Evolutionary conservation across 2,329 filamentous ascomycete genomes (phyloP).

Genomic region (Beauveria sp.): DNA sequence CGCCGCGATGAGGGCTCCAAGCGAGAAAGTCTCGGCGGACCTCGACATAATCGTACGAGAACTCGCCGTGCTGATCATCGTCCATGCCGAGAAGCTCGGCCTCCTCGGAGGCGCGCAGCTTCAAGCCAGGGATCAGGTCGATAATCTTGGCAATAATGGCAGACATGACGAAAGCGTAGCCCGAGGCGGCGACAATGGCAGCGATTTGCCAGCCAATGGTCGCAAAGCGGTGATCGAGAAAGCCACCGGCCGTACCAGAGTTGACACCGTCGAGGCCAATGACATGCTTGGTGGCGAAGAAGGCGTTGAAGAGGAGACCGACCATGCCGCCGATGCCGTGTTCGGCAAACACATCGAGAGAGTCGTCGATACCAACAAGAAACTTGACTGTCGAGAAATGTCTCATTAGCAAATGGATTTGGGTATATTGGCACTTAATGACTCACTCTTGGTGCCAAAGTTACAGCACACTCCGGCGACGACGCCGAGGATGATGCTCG

Average conservation of each 20-base stretch:
- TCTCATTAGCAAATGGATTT: constrained; percentile 11
- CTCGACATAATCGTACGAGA: constrained; percentile 86
- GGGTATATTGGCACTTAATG: not conserved
- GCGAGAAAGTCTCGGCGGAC: constrained; percentile 81
- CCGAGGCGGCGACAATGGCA: constrained; percentile 59
- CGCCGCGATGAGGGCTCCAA: constrained; percentile 69
- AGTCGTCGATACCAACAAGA: constrained; percentile 59
- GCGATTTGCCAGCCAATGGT: constrained; percentile 74
- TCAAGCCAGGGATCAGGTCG: constrained; percentile 67
- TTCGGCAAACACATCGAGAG: constrained; percentile 65
- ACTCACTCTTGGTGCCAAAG: constrained; percentile 53
- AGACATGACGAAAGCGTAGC: constrained; percentile 67
- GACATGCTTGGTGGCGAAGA: constrained; percentile 63
- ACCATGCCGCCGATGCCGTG: constrained; percentile 63
- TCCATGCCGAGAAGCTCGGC: constrained; percentile 84
- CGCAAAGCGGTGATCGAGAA: constrained; percentile 66
- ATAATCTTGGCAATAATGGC: constrained; percentile 67
- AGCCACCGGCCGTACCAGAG: constrained; percentile 59
- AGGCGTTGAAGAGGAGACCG: constrained; percentile 63
- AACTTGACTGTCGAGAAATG: constrained; percentile 41
- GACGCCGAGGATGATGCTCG: constrained; percentile 58
- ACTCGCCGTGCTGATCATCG: constrained; percentile 83
- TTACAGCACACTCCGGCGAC: constrained; percentile 60
- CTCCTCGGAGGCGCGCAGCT: constrained; percentile 73
- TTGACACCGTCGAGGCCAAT: constrained; percentile 74